Evolutionary conservation across 441 rosid genomes (phyloP), one percentile per base, ranked within the genome.

Genomic region (Syzygium malaccense): DNA sequence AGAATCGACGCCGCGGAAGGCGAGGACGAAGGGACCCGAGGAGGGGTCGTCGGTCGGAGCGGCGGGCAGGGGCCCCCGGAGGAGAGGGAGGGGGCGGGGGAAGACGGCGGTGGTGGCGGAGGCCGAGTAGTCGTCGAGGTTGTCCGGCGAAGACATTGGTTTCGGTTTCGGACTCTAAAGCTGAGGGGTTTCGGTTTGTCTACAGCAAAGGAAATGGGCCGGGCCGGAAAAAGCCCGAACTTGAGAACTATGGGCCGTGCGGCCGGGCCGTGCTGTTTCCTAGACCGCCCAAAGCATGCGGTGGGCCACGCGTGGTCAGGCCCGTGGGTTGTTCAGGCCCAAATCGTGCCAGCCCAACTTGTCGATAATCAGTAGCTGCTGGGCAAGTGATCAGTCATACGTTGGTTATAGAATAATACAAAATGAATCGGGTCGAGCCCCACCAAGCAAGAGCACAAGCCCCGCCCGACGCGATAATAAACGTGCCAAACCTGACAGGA

Each of bases 1-100:
- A 9, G 97, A 92, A 4, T 91, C 91, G 85, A 91, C 86, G 57
- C 92, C 92, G 86, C 90, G 90, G 93, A 95, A 96, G 56, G 96
- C 96, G 45, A 96, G 95, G 86, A 95, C 92, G 87, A 92, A 91
- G 0, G 95, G 88, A 49, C 95, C 93, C 26, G 71, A 48, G 7
- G 89, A 88, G 7, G 93, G 93, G 57, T 93, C 92, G 79, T 91
- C 96, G 37, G 87, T 45, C 4, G 88, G 86, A 18, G 91, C 95
- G 66, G 92, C 93, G 85, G 89, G 91, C 8, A 92, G 37, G 19
- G 99, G 96, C n/a, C 94, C 97, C n/a, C 97, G 93, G 89, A 96
- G 95, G 66, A 96, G 91, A 12, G 97, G 96, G 4, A 92, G 90
- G 53, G 94, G 96, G 55, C 87, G 79, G 66, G 92, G 91, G 91